A percentile compares a stretch with the other conserved stretches of the same genome.
Evolutionary conservation across 768 basidiomycete genomes (phyloP).

Genomic region (Rhizopogon salebrosus): DNA sequence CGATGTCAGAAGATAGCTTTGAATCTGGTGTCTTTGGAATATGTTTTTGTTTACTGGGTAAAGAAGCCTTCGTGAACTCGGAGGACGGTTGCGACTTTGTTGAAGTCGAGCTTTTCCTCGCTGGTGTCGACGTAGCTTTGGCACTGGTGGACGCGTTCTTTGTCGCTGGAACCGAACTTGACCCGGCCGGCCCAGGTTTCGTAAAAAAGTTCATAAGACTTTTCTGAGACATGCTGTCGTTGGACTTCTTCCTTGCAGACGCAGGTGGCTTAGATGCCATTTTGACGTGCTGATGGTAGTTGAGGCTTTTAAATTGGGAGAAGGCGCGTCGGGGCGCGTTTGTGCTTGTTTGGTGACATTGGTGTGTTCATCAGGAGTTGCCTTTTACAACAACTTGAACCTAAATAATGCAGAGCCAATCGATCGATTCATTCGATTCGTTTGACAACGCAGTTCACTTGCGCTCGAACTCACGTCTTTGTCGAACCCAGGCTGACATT

Average conservation of each 20-base stretch:
- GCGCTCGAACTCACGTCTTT: too few relatives aligned
- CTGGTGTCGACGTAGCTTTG: not conserved
- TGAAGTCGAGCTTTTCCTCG: not conserved
- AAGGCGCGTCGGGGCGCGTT: slow-evolving; percentile 15
- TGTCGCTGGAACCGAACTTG: slow-evolving; percentile 8
- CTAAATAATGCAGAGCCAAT: too few relatives aligned
- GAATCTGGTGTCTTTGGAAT: slow-evolving; percentile 34
- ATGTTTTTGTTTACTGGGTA: slow-evolving; percentile 27
- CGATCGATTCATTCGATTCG: too few relatives aligned
- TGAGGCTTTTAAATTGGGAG: not conserved
- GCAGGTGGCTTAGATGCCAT: slow-evolving; percentile 7
- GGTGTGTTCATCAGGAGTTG: too few relatives aligned
- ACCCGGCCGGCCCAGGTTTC: slow-evolving; percentile 22
- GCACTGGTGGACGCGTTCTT: not conserved
- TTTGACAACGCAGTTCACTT: too few relatives aligned
- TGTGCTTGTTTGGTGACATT: slow-evolving; percentile 4
- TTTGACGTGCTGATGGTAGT: not conserved
- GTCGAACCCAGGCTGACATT: too few relatives aligned
- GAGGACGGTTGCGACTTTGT: not conserved
- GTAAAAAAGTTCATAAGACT: slow-evolving; percentile 67
- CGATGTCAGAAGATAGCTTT: slow-evolving; percentile 28
- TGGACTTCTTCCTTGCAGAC: slow-evolving; percentile 32
- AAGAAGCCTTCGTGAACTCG: slow-evolving; percentile 9
- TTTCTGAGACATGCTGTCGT: slow-evolving; percentile 60
- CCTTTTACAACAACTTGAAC: too few relatives aligned